Evolutionary conservation across 176 grass and related monocot genomes (phyloP), one percentile per base, ranked within the genome.

Genomic region (Oropetium thomaeum): DNA sequence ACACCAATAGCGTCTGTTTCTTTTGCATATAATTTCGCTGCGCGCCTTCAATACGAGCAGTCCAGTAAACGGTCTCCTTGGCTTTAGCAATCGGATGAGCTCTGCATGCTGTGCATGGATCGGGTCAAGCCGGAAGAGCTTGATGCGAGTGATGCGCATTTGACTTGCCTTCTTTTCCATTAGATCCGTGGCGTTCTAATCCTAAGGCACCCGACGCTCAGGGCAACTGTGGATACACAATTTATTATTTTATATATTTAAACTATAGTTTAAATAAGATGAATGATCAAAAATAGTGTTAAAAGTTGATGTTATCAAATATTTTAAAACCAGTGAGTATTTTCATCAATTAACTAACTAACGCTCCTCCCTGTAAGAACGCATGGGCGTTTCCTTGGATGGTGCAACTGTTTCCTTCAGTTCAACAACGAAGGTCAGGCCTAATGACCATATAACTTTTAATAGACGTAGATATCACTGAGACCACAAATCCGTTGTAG

Each of bases 401-500:
- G 3, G n/a, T n/a, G n/a, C n/a, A n/a, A n/a, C n/a, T n/a, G n/a
- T n/a, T n/a, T n/a, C n/a, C n/a, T n/a, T n/a, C n/a, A n/a, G n/a
- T n/a, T n/a, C n/a, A n/a, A n/a, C n/a, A n/a, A n/a, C n/a, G n/a
- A n/a, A n/a, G n/a, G n/a, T n/a, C n/a, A n/a, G n/a, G n/a, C n/a
- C n/a, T n/a, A n/a, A n/a, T n/a, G n/a, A n/a, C n/a, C n/a, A n/a
- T n/a, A n/a, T n/a, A n/a, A n/a, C n/a, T n/a, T n/a, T n/a, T n/a
- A n/a, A n/a, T n/a, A n/a, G n/a, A n/a, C n/a, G n/a, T n/a, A n/a
- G n/a, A n/a, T n/a, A n/a, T n/a, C n/a, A n/a, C 9, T 11, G 8
- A 10, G 9, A 16, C 1, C 20, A 7, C 17, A 82, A 26, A 0
- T 97, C 88, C 86, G 90, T 93, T 86, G 85, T 97, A 85, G 93